Percentiles rank a stretch among this genome's conserved stretches.
Evolutionary conservation across 1,284 basidiomycete species (phyloP).

Genomic region (Chalciporus sp.): DNA sequence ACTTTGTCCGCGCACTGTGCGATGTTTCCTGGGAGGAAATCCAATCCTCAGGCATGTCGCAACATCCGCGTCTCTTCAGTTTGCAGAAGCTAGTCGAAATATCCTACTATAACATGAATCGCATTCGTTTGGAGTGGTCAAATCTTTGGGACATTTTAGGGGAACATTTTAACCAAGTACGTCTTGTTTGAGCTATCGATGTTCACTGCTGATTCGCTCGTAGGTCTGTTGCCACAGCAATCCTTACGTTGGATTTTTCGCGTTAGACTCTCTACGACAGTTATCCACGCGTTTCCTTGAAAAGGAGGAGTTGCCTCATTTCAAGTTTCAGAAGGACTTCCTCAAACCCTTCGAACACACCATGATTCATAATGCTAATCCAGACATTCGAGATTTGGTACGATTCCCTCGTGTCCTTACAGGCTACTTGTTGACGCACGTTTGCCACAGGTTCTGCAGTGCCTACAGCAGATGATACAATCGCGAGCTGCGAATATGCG

Average conservation of each 20-base stretch:
- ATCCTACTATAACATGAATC: conserved; percentile 99
- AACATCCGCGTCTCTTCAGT: conserved; percentile 95
- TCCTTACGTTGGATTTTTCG: conserved; percentile 96
- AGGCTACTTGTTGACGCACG: conserved; percentile 1
- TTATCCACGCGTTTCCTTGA: conserved; percentile 98
- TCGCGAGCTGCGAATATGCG: conserved; percentile 93
- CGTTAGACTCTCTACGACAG: conserved; percentile 96
- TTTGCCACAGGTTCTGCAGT: conserved; percentile 81
- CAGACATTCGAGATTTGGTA: conserved; percentile 97
- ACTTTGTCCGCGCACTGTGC: conserved; percentile 95
- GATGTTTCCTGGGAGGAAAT: conserved; percentile 99
- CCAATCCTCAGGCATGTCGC: conserved; percentile 91
- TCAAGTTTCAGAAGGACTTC: conserved; percentile 99
- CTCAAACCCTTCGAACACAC: conserved; percentile 98
- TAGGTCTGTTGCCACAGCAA: conserved; percentile 98
- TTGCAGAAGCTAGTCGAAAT: conserved; percentile 99
- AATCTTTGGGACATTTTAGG: conserved; percentile 98
- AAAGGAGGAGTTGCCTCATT: conserved; percentile 97
- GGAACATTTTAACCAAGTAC: conserved; percentile 97
- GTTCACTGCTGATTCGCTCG: conserved; percentile 11
- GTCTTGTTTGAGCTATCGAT: conserved; percentile 18
- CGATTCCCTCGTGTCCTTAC: conserved; percentile 23
- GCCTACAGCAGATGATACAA: conserved; percentile 99
- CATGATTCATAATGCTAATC: conserved; percentile 95
- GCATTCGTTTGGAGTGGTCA: conserved; percentile 98